Conservation (phyloP, 2,329 filamentous ascomycete species). For the Aspergillus fischeri region DNA sequence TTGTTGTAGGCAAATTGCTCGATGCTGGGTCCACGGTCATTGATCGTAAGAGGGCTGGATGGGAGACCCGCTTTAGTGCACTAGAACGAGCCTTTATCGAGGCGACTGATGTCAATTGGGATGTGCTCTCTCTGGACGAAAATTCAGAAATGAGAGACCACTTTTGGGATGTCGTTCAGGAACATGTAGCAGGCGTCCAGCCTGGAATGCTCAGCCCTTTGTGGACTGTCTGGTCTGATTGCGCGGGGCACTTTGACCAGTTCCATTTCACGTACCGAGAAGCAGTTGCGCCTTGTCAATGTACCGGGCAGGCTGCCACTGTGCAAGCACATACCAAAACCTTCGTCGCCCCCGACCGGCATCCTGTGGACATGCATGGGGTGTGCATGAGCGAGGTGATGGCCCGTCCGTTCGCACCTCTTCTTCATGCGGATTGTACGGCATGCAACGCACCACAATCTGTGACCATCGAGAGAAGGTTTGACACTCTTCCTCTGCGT, state of each 20-base stretch:
- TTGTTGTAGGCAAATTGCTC: slow-evolving; percentile 34
- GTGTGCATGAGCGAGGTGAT: slow-evolving; percentile 19
- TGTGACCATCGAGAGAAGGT: slow-evolving; percentile 5
- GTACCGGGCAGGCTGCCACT: not conserved
- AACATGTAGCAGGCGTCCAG: slow-evolving; percentile 2
- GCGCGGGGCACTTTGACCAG: slow-evolving; percentile 24
- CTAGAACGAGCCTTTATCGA: slow-evolving; percentile 26
- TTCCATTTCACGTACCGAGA: slow-evolving; percentile 21
- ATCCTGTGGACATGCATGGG: slow-evolving; percentile 10
- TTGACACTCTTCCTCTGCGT: slow-evolving; percentile 26
- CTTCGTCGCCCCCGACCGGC: slow-evolving; percentile 13
- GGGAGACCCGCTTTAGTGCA: slow-evolving; percentile 12
- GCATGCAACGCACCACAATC: slow-evolving; percentile 5
- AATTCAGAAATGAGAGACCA: slow-evolving; percentile 15
- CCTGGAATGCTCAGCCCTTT: slow-evolving; percentile 11
- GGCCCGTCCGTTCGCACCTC: slow-evolving; percentile 12
- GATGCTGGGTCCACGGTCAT: slow-evolving; percentile 32
- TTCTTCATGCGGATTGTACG: not conserved
- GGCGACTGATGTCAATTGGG: slow-evolving; percentile 27
- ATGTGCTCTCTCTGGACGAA: slow-evolving; percentile 14
- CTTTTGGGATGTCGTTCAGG: slow-evolving; percentile 12
- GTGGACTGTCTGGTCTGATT: slow-evolving; percentile 21
- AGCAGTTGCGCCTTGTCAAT: slow-evolving; percentile 6
- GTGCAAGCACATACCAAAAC: not conserved
- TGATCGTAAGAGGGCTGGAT: slow-evolving; percentile 20